These are phyloP conservation scores for Astrothelium subdiscretum DNA, from an alignment of 495 filamentous ascomycete genomes.

Conservation along the genomic window DNA sequence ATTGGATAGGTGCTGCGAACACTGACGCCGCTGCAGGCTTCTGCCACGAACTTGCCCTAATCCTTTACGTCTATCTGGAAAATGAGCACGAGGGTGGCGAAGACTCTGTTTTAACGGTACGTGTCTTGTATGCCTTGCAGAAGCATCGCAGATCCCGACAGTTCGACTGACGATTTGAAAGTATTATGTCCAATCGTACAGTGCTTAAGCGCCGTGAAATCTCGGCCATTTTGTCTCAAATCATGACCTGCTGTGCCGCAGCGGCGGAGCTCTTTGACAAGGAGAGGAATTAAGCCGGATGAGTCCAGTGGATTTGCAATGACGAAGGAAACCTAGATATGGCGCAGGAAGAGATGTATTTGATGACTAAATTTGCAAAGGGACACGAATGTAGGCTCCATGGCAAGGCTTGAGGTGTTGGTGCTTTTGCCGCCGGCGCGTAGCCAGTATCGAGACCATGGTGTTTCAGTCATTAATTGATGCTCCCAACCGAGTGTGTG, in stretches of 20 bases:
- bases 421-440: background rate
- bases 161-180: background rate
- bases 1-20: conserved; percentile 4
- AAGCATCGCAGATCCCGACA: background rate
- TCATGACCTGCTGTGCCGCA: background rate
- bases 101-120: conserved; percentile 30
- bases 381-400: no score
- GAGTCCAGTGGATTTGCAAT: background rate
- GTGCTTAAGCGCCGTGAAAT: background rate
- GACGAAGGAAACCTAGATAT: background rate
- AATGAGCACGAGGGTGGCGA: conserved; percentile 23
- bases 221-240: background rate
- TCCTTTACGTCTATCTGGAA: conserved; percentile 73
- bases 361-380: no score
- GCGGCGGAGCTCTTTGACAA: background rate
- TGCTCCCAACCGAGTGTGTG: no score
- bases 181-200: conserved; percentile 8
- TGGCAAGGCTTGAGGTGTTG: no score
- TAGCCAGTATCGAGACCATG: no score
- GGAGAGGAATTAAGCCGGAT: background rate
- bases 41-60: conserved; percentile 66
- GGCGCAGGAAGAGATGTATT: no score
- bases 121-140: conserved; percentile 9
- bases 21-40: conserved; percentile 34
- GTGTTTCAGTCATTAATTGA: no score